These are phyloP conservation scores for Kentomonas sorsogonicus DNA, from an alignment of 208 protist genomes.

Conservation along the genomic window DNA sequence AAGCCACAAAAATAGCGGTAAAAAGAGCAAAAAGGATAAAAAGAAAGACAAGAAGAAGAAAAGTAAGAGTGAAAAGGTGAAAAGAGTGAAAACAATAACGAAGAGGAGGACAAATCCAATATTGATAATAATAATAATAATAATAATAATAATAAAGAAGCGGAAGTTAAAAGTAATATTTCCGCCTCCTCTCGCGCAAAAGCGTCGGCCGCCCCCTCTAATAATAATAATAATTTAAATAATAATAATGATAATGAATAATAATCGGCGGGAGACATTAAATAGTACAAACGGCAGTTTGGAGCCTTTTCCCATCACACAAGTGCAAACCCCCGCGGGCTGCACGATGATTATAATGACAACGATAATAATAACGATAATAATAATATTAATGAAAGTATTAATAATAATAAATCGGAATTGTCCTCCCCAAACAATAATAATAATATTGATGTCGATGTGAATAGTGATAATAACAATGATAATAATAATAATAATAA, in stretches of 20 bases:
- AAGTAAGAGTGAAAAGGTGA: background rate
- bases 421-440: too few relatives aligned
- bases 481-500: conserved; percentile 8
- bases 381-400: background rate
- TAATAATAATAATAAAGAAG: conserved; percentile 1
- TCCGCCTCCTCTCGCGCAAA: too few relatives aligned
- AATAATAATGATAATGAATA: conserved; percentile 1
- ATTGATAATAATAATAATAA: background rate
- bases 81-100: background rate
- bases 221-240: conserved; percentile 1
- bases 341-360: conserved; percentile 1
- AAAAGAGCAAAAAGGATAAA: background rate
- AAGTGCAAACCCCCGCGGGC: too few relatives aligned
- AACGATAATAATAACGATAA: conserved; percentile 1
- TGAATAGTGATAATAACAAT: background rate
- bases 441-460: conserved; percentile 2
- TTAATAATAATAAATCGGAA: conserved; percentile 4
- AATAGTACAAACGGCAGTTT: background rate
- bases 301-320: background rate
- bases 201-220: too few relatives aligned
- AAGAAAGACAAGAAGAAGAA: background rate
- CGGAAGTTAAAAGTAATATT: background rate
- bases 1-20: background rate
- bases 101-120: background rate
- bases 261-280: background rate